Percentiles rank a stretch among this genome's conserved stretches.
These are phyloP conservation scores for Ramaria sp. DNA, from an alignment of 768 basidiomycete species.

Conservation along the genomic window DNA sequence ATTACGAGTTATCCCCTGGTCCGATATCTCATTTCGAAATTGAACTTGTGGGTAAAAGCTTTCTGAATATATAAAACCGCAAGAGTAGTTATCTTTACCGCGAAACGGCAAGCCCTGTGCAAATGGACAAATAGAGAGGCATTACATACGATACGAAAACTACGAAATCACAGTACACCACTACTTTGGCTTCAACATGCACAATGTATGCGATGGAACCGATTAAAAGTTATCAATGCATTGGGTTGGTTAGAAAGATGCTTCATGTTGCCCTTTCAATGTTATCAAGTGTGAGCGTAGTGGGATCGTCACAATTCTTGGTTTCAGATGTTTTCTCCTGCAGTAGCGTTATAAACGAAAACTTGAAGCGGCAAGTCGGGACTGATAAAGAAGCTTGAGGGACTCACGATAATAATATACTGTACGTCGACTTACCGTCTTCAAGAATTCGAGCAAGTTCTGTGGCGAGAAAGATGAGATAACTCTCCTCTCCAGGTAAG, in stretches of 20 bases:
- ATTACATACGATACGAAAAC: too few species aligned
- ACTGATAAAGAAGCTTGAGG: background rate
- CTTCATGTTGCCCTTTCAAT: too few species aligned
- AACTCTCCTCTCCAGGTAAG: background rate
- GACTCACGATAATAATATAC: background rate
- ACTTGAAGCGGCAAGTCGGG: slow-evolving; percentile 8
- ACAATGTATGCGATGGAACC: too few species aligned
- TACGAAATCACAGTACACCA: too few species aligned
- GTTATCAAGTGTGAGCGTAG: too few species aligned
- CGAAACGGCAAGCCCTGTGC: too few species aligned
- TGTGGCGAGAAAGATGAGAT: background rate
- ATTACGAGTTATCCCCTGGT: background rate
- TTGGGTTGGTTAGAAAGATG: too few species aligned
- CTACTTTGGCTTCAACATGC: too few species aligned
- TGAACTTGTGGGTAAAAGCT: background rate
- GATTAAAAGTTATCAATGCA: too few species aligned
- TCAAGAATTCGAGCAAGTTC: background rate
- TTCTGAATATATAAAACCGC: background rate
- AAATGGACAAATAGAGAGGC: too few species aligned
- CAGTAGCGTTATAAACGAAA: background rate
- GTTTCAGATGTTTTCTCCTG: background rate
- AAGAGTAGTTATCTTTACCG: too few species aligned
- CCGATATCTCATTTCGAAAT: background rate
- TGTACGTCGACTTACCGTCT: background rate
- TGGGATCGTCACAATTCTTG: too few species aligned